These are phyloP conservation scores for Penicillium sp. DNA, from an alignment of 2,329 filamentous ascomycete genomes.

Conservation along the genomic window DNA sequence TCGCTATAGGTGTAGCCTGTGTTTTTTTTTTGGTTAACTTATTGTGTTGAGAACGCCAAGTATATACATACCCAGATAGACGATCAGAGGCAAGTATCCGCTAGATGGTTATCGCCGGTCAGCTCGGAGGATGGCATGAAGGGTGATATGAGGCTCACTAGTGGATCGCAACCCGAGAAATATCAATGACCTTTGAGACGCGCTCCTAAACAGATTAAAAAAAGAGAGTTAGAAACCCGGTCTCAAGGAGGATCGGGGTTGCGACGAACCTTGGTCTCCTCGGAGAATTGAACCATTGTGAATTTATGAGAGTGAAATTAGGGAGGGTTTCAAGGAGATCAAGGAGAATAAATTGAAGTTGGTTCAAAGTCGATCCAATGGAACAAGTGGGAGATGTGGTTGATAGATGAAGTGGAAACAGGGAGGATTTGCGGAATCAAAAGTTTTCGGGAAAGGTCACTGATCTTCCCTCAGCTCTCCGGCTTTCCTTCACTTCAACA, in stretches of 20 bases:
- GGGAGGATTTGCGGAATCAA: constrained; percentile 21
- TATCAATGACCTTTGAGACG: constrained; percentile 93
- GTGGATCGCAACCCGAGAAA: constrained; percentile 90
- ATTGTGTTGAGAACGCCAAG: constrained; percentile 10
- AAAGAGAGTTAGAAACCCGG: constrained; percentile 8
- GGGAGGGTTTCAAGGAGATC: neutral
- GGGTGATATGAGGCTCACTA: constrained; percentile 66
- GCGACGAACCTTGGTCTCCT: constrained; percentile 83
- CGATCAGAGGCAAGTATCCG: constrained; percentile 92
- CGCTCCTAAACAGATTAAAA: constrained; percentile 67
- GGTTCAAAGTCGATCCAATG: neutral
- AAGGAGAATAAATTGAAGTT: neutral
- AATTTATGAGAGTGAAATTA: neutral
- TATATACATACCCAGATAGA: constrained; percentile 79
- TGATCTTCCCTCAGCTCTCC: constrained; percentile 20
- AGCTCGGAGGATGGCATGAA: constrained; percentile 12
- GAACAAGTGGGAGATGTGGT: constrained; percentile 15
- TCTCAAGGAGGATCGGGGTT: neutral
- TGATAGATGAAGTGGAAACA: constrained; percentile 16
- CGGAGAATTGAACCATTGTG: constrained; percentile 69
- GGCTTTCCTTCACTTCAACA: constrained; percentile 15
- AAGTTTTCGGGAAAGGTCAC: constrained; percentile 34
- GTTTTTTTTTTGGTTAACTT: neutral
- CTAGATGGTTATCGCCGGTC: constrained; percentile 47
- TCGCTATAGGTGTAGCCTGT: constrained; percentile 91